Percentiles rank a stretch among this genome's conserved stretches.
phyloP scores from a whole-genome alignment of 352 stramenopile species.

The Lagenidium giganteum region DNA sequence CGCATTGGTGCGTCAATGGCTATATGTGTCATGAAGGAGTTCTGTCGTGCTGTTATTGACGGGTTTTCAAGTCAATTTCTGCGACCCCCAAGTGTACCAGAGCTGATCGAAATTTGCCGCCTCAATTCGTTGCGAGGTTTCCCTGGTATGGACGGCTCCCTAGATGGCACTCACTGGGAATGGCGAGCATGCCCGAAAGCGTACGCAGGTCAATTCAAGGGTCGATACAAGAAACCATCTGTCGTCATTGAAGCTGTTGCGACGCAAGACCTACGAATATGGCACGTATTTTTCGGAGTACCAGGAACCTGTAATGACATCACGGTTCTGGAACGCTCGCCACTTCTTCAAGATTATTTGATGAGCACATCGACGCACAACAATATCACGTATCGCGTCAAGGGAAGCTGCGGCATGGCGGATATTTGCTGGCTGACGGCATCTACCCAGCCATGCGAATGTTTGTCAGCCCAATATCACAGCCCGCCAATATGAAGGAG shows the following conservation, averaged over 20 bases:
- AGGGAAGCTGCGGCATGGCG: too few species aligned
- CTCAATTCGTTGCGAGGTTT: slow-evolving; percentile 8
- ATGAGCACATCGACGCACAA: too few species aligned
- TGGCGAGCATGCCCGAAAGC: slow-evolving; percentile 16
- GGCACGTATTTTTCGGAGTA: slow-evolving; percentile 14
- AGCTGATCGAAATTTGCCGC: slow-evolving; percentile 14
- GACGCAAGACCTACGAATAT: slow-evolving; percentile 19
- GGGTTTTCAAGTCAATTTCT: slow-evolving; percentile 12
- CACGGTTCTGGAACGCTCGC: slow-evolving; percentile 21
- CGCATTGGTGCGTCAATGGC: slow-evolving; percentile 2
- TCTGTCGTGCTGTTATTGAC: slow-evolving; percentile 4
- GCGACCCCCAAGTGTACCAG: slow-evolving; percentile 2
- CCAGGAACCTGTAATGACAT: slow-evolving; percentile 26
- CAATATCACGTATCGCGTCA: too few species aligned
- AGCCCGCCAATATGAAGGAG: too few species aligned
- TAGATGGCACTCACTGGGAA: slow-evolving; percentile 11
- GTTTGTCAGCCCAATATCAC: too few species aligned
- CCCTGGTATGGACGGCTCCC: slow-evolving; percentile 11
- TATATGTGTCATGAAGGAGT: too few species aligned
- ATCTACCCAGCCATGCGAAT: too few species aligned
- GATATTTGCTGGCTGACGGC: too few species aligned
- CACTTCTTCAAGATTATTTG: too few species aligned
- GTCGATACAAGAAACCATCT: not conserved
- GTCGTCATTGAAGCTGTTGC: slow-evolving; percentile 20
- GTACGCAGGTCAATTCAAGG: slow-evolving; percentile 10